These are phyloP conservation scores for Aureobasidium sp. DNA, from an alignment of 2,329 filamentous ascomycete species.

Conservation along the genomic window DNA sequence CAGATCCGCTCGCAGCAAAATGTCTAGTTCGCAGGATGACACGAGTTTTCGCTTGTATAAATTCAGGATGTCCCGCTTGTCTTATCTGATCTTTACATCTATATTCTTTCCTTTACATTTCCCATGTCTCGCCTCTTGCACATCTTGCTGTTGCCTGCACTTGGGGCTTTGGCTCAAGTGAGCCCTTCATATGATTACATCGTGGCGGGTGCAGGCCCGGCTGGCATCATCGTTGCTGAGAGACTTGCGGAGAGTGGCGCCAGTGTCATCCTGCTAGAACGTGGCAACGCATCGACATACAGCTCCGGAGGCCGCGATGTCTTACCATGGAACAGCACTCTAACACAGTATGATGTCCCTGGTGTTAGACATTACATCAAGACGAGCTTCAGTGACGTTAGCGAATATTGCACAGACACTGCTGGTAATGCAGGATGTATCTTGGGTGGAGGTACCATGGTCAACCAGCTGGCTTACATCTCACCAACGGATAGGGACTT, in stretches of 20 bases:
- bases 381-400: slow-evolving; percentile 15
- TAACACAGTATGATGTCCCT: slow-evolving; percentile 33
- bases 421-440: slow-evolving; percentile 37
- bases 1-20: not conserved
- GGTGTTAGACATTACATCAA: slow-evolving; percentile 30
- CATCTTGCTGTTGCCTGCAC: not conserved
- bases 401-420: slow-evolving; percentile 25
- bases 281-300: slow-evolving; percentile 38
- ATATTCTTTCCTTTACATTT: no score
- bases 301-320: not conserved
- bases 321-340: slow-evolving; percentile 28
- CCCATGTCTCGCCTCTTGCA: not conserved
- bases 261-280: slow-evolving; percentile 46
- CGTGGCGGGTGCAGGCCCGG: slow-evolving; percentile 46
- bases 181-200: slow-evolving; percentile 25
- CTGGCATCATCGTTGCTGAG: slow-evolving; percentile 47
- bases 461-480: slow-evolving; percentile 49
- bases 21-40: not conserved
- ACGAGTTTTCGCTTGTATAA: not conserved
- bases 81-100: not conserved
- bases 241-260: slow-evolving; percentile 46
- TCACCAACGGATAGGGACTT: slow-evolving; percentile 48
- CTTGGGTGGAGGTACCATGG: slow-evolving; percentile 46
- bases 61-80: not conserved
- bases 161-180: not conserved